Evolutionary conservation across 306 rosid genomes (phyloP).

Genomic region (Castanea crenata): DNA sequence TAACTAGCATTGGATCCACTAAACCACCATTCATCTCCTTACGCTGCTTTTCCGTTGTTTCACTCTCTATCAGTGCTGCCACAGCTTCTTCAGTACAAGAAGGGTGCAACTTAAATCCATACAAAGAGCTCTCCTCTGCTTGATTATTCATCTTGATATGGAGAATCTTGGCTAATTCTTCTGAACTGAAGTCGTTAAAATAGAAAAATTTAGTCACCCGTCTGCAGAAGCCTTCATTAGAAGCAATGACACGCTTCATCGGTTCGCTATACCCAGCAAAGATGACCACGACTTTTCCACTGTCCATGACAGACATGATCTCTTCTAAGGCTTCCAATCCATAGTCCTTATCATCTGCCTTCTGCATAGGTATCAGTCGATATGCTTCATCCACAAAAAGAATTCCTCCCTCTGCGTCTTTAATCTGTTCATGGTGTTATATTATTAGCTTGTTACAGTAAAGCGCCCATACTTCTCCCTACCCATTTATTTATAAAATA

Average conservation of each 20-base stretch:
- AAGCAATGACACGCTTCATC: slow-evolving; percentile 85
- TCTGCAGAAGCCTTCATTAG: slow-evolving; percentile 93
- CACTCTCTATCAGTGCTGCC: slow-evolving; percentile 55
- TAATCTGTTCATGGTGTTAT: slow-evolving; percentile 46
- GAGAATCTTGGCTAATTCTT: slow-evolving; percentile 78
- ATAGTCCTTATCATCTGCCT: slow-evolving; percentile 87
- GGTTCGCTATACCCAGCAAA: slow-evolving; percentile 93
- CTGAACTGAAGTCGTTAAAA: slow-evolving; percentile 70
- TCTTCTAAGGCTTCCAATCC: slow-evolving; percentile 98
- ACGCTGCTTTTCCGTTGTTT: slow-evolving; percentile 71
- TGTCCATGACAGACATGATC: slow-evolving; percentile 98
- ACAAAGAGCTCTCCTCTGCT: slow-evolving; percentile 63
- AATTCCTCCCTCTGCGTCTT: slow-evolving; percentile 95
- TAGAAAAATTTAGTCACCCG: slow-evolving; percentile 92
- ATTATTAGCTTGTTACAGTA: slow-evolving; percentile 19
- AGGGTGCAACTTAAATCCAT: slow-evolving; percentile 77
- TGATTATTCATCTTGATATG: slow-evolving; percentile 78
- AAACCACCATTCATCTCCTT: slow-evolving; percentile 87
- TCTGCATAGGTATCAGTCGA: slow-evolving; percentile 92
- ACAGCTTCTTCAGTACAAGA: slow-evolving; percentile 62
- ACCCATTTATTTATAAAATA: not conserved
- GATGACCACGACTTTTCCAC: slow-evolving; percentile 85
- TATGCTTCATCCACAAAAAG: slow-evolving; percentile 95
- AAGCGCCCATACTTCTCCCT: not conserved
- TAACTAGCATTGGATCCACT: slow-evolving; percentile 75